A percentile compares a stretch with the other conserved stretches of the same genome.
Evolutionary conservation across 805 yeast species (phyloP).

Genomic region (Candida incommunis): DNA sequence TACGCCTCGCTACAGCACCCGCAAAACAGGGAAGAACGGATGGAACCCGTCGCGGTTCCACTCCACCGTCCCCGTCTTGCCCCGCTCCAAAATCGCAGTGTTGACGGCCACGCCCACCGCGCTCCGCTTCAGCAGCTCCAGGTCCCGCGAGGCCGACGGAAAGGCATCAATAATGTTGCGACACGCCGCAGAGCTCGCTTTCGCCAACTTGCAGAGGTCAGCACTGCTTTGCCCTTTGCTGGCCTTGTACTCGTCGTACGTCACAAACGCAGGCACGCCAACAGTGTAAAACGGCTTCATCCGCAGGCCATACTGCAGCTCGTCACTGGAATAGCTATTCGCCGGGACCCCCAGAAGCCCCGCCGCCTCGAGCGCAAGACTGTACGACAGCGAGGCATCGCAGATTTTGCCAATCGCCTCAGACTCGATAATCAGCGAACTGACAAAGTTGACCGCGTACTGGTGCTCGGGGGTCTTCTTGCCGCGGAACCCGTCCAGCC

Average conservation of each 20-base stretch:
- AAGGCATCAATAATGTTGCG: not conserved
- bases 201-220: constrained; percentile 1
- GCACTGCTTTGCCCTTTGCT: constrained; percentile 1
- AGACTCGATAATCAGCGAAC: constrained; percentile 19
- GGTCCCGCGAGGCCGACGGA: constrained; percentile 8
- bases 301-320: constrained; percentile 38
- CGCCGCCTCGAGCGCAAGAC: constrained; percentile 7
- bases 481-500: not conserved
- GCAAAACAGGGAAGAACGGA: constrained; percentile 31
- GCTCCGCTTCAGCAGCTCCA: constrained; percentile 11
- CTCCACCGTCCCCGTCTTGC: constrained; percentile 7
- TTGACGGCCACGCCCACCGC: constrained; percentile 12
- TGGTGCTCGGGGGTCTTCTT: constrained; percentile 2
- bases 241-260: constrained; percentile 23
- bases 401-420: constrained; percentile 17
- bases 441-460: constrained; percentile 10
- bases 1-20: not conserved
- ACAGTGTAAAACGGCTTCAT: constrained; percentile 70
- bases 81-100: constrained; percentile 4
- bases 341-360: constrained; percentile 7
- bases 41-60: constrained; percentile 26
- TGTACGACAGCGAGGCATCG: constrained; percentile 18
- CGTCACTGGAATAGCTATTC: constrained; percentile 10
- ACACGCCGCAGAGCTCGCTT: constrained; percentile 2
- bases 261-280: constrained; percentile 60